Evolutionary conservation across 2,329 filamentous ascomycete genomes (phyloP).

Genomic region (Penicillium sp.): DNA sequence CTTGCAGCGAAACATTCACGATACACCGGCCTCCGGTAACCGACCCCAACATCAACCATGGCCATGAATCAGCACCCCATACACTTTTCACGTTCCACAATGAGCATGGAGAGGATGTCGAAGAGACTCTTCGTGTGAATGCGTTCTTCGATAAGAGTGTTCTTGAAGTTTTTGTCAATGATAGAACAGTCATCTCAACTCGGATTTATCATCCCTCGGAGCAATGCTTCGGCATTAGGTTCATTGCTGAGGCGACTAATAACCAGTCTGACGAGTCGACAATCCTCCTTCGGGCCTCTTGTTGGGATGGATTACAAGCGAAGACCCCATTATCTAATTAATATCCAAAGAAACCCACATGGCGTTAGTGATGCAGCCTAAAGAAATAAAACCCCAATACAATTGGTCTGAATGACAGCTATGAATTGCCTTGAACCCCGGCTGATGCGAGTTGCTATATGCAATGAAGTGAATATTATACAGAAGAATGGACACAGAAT

Average conservation of each 20-base stretch:
- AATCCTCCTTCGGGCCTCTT: conserved; percentile 21
- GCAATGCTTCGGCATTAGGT: conserved; percentile 20
- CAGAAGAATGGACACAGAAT: conserved; percentile 10
- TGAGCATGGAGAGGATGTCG: conserved; percentile 18
- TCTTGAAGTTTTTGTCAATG: conserved; percentile 53
- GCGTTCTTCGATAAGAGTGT: conserved; percentile 49
- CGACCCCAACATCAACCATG: conserved; percentile 42
- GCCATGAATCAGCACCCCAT: conserved; percentile 46
- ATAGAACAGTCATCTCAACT: conserved; percentile 47
- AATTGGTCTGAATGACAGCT: neutral
- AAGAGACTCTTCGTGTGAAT: conserved; percentile 47
- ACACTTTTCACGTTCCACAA: conserved; percentile 49
- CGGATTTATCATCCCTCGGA: conserved; percentile 36
- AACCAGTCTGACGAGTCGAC: neutral
- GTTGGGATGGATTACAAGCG: conserved; percentile 31
- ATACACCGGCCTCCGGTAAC: conserved; percentile 40
- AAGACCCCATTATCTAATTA: neutral
- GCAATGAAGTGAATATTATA: conserved; percentile 19
- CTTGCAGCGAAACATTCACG: conserved; percentile 44
- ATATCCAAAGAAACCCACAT: neutral
- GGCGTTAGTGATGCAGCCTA: neutral
- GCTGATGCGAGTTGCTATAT: conserved; percentile 17
- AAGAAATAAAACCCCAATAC: neutral
- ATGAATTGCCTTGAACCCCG: conserved; percentile 4
- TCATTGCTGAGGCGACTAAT: conserved; percentile 25